Evolutionary conservation across 129 eudicot genomes (phyloP).

Genomic region (Solidago caesia): DNA sequence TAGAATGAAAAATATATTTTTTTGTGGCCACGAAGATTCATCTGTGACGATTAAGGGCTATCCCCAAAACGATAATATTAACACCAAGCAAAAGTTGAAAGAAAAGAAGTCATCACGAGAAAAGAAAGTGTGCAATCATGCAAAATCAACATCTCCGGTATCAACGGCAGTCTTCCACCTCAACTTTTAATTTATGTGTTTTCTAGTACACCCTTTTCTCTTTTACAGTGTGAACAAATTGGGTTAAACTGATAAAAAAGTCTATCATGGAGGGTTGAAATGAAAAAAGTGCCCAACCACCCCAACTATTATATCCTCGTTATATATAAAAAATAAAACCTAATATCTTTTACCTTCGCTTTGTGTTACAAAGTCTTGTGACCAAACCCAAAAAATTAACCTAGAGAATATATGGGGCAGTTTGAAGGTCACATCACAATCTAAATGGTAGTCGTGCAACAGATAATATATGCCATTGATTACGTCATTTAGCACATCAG

Average conservation of each 20-base stretch:
- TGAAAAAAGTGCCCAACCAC: constrained; percentile 35
- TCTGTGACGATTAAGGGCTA: neutral
- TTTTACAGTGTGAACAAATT: constrained; percentile 37
- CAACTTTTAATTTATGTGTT: neutral
- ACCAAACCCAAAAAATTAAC: no score
- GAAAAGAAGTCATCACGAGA: neutral
- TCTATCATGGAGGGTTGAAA: constrained; percentile 38
- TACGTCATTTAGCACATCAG: no score
- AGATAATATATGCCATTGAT: no score
- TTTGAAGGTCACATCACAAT: no score
- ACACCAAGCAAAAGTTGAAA: neutral
- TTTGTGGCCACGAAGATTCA: no score
- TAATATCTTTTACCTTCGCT: no score
- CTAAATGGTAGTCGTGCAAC: no score
- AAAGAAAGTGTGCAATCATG: constrained; percentile 22
- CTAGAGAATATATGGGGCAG: no score
- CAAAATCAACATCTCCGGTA: constrained; percentile 34
- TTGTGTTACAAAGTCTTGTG: no score
- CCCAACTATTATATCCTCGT: constrained; percentile 19
- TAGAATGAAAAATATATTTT: no score
- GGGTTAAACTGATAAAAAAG: constrained; percentile 27
- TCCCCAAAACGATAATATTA: neutral
- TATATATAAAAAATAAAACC: no score
- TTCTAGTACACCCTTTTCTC: constrained; percentile 15
- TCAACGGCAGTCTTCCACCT: constrained; percentile 31